Evolutionary conservation across 805 yeast genomes (phyloP), one percentile per base, ranked within the genome.

Genomic region (Wickerhamiella kurtzmanii): DNA sequence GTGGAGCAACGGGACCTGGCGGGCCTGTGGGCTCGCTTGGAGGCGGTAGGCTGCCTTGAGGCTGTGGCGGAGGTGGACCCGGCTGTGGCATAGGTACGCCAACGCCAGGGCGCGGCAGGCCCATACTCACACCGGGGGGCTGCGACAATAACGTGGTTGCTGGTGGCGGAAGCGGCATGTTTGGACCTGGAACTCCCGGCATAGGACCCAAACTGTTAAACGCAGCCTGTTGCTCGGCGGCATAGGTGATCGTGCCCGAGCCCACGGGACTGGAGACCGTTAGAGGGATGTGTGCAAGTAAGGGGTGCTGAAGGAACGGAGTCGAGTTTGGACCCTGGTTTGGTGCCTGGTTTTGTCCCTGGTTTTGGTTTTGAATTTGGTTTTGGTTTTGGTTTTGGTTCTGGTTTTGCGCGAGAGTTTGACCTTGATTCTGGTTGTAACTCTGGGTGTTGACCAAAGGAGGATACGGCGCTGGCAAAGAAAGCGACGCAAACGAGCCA

Each of bases 241-340:
- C 50, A 48, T 57, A 57, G 1, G 53, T 38, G 17, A 56, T 37
- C 8, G 43, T 21, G 5, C 44, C 44, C 17, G 56, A 25, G 35
- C 53, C 56, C 2, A 45, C 39, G 13, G 57, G 49, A 16, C 51
- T 47, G 15, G 54, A 41, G 19, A 55, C 54, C 5, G 56, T 49
- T 2, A 56, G 55, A 18, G 59, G 59, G 13, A 55, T 46, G 35
- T 57, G 60, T 20, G 51, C 37, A 20, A 57, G 48, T 6, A 48
- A 41, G 17, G 56, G 48, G 44, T 57, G 60, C 48, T 53, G 54
- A 2, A 53, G 44, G 17, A n/a, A 18, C 2, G 17, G 44, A 4
- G 49, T 49, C 35, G 18, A 38, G 13, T 22, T 28, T 16, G 38
- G 32, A 6, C 32, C 32, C 32, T 25, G n/a, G n/a, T n/a, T n/a